Percentiles rank a stretch among this genome's conserved stretches.
These are phyloP conservation scores for Pseudozyma thailandica DNA, from an alignment of 1,284 basidiomycete species.

Conservation along the genomic window DNA sequence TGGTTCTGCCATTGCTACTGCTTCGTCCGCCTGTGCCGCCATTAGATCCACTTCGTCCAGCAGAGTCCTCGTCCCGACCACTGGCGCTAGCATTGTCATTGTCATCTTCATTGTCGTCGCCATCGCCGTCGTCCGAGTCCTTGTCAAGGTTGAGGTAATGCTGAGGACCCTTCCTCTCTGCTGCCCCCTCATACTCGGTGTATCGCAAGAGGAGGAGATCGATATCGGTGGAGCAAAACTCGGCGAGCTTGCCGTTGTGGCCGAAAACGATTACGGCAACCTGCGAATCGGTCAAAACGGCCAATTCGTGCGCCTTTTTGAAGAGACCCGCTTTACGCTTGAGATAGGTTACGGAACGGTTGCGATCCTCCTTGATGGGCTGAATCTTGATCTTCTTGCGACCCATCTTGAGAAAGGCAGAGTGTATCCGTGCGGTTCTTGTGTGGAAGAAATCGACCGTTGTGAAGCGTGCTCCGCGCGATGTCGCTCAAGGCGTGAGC, in stretches of 20 bases:
- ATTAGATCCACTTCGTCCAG: constrained; percentile 6
- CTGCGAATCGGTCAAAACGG: constrained; percentile 78
- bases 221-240: constrained; percentile 63
- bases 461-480: no score
- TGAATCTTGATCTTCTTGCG: constrained; percentile 89
- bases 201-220: constrained; percentile 57
- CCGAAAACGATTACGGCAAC: constrained; percentile 78
- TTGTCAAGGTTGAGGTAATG: constrained; percentile 45
- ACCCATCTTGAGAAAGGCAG: constrained; percentile 73
- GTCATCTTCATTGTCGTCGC: constrained; percentile 22
- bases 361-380: constrained; percentile 87
- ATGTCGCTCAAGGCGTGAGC: no score
- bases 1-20: neutral
- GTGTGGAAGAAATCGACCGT: no score
- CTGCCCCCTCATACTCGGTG: constrained; percentile 50
- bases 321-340: constrained; percentile 91
- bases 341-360: constrained; percentile 87
- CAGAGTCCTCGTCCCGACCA: constrained; percentile 10
- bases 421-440: no score
- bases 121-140: constrained; percentile 44
- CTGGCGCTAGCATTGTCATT: constrained; percentile 13
- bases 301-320: constrained; percentile 89
- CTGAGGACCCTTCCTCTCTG: constrained; percentile 46
- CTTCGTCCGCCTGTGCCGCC: constrained; percentile 3
- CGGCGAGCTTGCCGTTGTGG: constrained; percentile 65